A percentile compares a stretch with the other conserved stretches of the same genome.
These are phyloP conservation scores for Pestalotiopsis fici DNA, from an alignment of 2,329 filamentous ascomycete genomes.

Conservation along the genomic window DNA sequence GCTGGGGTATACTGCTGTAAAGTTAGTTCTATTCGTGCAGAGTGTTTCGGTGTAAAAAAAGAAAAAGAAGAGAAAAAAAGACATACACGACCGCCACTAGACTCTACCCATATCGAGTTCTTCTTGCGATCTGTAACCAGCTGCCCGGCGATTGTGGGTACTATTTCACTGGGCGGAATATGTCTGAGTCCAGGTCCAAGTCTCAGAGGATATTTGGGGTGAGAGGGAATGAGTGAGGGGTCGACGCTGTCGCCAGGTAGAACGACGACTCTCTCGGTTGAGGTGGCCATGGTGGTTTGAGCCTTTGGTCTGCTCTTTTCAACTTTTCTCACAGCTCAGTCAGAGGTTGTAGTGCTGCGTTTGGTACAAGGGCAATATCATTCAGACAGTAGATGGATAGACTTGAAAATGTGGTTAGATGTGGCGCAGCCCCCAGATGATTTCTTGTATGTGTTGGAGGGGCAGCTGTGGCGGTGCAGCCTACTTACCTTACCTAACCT, in stretches of 20 bases:
- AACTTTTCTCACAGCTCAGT: background rate
- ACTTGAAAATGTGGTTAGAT: background rate
- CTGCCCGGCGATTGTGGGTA: slow-evolving; percentile 67
- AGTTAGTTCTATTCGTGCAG: background rate
- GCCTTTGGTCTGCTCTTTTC: background rate
- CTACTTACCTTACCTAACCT: background rate
- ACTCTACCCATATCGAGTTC: slow-evolving; percentile 78
- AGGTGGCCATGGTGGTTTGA: slow-evolving; percentile 45
- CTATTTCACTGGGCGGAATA: slow-evolving; percentile 73
- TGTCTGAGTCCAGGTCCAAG: slow-evolving; percentile 84
- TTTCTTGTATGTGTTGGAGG: background rate
- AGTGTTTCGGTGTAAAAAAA: background rate
- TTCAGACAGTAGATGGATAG: background rate
- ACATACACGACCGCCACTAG: slow-evolving; percentile 66
- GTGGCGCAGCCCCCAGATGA: background rate
- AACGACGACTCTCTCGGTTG: slow-evolving; percentile 61
- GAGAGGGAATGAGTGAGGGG: slow-evolving; percentile 64
- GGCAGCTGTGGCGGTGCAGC: slow-evolving; percentile 4
- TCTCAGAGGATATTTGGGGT: slow-evolving; percentile 70
- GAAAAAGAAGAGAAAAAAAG: background rate
- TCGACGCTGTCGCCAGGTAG: slow-evolving; percentile 82
- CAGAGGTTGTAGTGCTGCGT: background rate
- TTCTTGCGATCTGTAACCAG: slow-evolving; percentile 70
- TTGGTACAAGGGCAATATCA: slow-evolving; percentile 5
- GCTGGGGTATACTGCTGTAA: slow-evolving; percentile 72